Conservation (phyloP, 768 basidiomycete species). For the Podaxis sp. region DNA sequence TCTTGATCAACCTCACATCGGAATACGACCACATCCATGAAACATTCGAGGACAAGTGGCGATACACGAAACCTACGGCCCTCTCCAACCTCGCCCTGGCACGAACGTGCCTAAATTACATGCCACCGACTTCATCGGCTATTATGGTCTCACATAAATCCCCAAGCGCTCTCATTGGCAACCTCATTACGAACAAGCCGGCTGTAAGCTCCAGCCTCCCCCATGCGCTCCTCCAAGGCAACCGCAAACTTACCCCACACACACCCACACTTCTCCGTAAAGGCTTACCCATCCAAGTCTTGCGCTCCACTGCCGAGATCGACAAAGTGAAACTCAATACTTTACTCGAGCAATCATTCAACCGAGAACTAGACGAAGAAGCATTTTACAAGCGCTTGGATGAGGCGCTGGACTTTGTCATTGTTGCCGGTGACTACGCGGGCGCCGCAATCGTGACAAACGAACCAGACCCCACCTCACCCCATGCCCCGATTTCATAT, state of each 20-base stretch:
- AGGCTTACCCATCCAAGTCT: conserved; percentile 83
- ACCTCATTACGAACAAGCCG: conserved; percentile 97
- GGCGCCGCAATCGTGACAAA: conserved; percentile 93
- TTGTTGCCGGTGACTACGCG: conserved; percentile 92
- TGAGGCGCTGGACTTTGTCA: conserved; percentile 80
- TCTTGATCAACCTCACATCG: conserved; percentile 89
- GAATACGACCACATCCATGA: conserved; percentile 83
- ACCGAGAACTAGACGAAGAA: conserved; percentile 63
- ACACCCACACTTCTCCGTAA: conserved; percentile 92
- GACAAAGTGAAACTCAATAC: conserved; percentile 72
- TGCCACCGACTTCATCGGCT: conserved; percentile 92
- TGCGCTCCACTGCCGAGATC: conserved; percentile 67
- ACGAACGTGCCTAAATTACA: conserved; percentile 81
- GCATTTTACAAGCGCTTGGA: conserved; percentile 82
- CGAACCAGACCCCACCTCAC: conserved; percentile 38
- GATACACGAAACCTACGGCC: conserved; percentile 74
- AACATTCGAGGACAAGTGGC: conserved; percentile 82
- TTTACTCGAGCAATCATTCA: conserved; percentile 89
- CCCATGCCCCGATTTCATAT: conserved; percentile 66
- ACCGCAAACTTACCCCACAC: conserved; percentile 80
- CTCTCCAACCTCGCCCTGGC: conserved; percentile 85
- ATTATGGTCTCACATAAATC: conserved; percentile 98
- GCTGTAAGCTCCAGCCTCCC: conserved; percentile 94
- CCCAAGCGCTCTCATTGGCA: conserved; percentile 91
- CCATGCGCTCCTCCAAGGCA: conserved; percentile 86